Percentiles rank a stretch among this genome's conserved stretches.
Conservation (phyloP, 139 green algal genomes). For the Coelastrella sp. region DNA sequence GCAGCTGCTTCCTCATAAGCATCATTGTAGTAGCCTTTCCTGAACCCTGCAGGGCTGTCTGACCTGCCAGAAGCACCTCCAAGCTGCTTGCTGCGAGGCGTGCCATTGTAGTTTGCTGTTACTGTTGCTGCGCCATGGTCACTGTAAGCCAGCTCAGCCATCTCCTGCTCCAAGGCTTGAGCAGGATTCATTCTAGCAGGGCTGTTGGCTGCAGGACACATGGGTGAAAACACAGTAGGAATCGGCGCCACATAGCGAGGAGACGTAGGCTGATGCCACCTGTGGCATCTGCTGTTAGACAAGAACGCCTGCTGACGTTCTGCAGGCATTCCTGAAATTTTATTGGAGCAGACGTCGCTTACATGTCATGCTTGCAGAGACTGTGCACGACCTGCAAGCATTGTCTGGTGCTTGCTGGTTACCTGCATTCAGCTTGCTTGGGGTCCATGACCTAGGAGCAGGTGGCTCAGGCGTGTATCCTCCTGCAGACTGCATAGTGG, state of each 20-base stretch:
- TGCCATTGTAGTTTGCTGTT: not conserved
- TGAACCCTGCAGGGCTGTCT: not conserved
- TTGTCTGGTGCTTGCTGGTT: too few species aligned
- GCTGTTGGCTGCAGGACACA: not conserved
- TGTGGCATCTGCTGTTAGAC: not conserved
- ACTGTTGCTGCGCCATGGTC: not conserved
- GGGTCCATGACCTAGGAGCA: slow-evolving; percentile 42
- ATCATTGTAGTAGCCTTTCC: not conserved
- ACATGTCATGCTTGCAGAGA: not conserved
- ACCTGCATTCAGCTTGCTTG: slow-evolving; percentile 17
- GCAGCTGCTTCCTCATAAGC: not conserved
- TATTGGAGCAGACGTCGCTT: too few species aligned
- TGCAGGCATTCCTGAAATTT: too few species aligned
- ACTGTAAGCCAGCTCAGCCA: not conserved
- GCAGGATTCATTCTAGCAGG: not conserved
- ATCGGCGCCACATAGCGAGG: not conserved
- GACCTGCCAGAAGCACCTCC: not conserved
- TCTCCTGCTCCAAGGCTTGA: slow-evolving; percentile 31
- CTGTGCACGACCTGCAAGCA: not conserved
- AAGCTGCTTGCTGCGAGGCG: not conserved
- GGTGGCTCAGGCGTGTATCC: slow-evolving; percentile 17
- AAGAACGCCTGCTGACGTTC: too few species aligned
- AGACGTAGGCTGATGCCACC: too few species aligned
- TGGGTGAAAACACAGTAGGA: not conserved
- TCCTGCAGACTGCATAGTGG: not conserved